Evolutionary conservation across 2,329 filamentous ascomycete genomes (phyloP).

Genomic region (Sphaceloma murrayae): DNA sequence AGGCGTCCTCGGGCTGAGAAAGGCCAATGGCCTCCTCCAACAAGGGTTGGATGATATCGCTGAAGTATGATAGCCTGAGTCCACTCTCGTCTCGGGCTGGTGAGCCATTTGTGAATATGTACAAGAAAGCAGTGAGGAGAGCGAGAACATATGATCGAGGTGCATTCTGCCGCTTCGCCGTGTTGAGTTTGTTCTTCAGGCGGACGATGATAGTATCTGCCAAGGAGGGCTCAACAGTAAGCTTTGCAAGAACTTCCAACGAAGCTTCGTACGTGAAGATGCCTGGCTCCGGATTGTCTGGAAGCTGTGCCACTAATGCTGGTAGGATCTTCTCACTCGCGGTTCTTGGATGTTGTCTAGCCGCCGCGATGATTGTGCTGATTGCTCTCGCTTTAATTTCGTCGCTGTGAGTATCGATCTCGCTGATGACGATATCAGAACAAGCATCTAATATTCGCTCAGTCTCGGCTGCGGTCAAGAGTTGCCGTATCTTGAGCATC

Average conservation of each 20-base stretch:
- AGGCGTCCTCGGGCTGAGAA: conserved; percentile 25
- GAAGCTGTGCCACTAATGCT: conserved; percentile 54
- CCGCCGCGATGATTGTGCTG: conserved; percentile 49
- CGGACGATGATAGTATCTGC: conserved; percentile 55
- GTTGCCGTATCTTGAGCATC: conserved; percentile 33
- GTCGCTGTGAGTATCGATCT: conserved; percentile 46
- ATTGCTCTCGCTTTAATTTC: conserved; percentile 52
- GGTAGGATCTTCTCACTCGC: conserved; percentile 58
- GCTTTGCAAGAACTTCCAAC: conserved; percentile 54
- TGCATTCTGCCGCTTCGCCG: conserved; percentile 44
- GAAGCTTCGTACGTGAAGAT: conserved; percentile 44
- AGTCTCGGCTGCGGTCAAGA: conserved; percentile 36
- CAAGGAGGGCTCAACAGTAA: conserved; percentile 52
- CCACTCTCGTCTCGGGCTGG: conserved; percentile 39
- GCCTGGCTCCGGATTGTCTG: conserved; percentile 40
- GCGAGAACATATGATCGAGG: conserved; percentile 48
- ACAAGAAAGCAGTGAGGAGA: conserved; percentile 52
- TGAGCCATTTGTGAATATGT: conserved; percentile 47
- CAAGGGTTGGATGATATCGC: conserved; percentile 39
- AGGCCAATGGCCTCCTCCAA: conserved; percentile 31
- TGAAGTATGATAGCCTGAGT: conserved; percentile 35
- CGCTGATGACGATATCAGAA: conserved; percentile 51
- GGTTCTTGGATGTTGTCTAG: conserved; percentile 51
- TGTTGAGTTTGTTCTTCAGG: conserved; percentile 53
- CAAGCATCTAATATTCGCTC: conserved; percentile 49